Evolutionary conservation across 2,329 filamentous ascomycete species (phyloP).

Genomic region (Penicillium sp.): DNA sequence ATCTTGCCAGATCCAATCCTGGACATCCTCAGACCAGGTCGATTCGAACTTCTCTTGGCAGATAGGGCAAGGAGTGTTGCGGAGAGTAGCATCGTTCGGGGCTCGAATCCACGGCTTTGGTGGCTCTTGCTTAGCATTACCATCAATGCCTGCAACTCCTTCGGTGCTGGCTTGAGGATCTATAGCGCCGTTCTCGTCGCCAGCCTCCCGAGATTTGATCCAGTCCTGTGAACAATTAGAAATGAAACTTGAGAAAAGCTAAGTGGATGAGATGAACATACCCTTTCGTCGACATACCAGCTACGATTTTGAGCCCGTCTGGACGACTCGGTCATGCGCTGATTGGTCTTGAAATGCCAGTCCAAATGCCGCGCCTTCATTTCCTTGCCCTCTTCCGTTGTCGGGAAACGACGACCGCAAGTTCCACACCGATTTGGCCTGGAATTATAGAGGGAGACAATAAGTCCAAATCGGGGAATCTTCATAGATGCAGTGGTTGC

Average conservation of each 20-base stretch:
- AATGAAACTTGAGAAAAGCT: neutral
- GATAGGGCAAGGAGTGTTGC: slow-evolving; percentile 82
- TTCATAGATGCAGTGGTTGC: slow-evolving; percentile 70
- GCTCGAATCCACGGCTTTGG: slow-evolving; percentile 74
- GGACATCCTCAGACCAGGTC: slow-evolving; percentile 85
- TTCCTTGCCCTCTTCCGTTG: slow-evolving; percentile 72
- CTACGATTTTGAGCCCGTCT: slow-evolving; percentile 86
- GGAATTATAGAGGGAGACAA: slow-evolving; percentile 73
- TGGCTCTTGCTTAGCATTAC: slow-evolving; percentile 54
- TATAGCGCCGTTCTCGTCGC: slow-evolving; percentile 59
- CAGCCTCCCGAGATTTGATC: slow-evolving; percentile 78
- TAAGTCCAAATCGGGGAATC: slow-evolving; percentile 70
- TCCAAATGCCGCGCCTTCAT: slow-evolving; percentile 92
- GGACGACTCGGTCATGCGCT: slow-evolving; percentile 79
- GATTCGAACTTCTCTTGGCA: slow-evolving; percentile 95
- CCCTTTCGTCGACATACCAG: slow-evolving; percentile 89
- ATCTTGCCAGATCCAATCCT: slow-evolving; percentile 97
- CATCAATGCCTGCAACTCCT: slow-evolving; percentile 42
- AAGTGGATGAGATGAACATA: slow-evolving; percentile 46
- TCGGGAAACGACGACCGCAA: slow-evolving; percentile 82
- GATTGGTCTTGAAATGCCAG: slow-evolving; percentile 96
- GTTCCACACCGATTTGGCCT: slow-evolving; percentile 85
- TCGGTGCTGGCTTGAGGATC: slow-evolving; percentile 43
- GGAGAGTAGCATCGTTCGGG: slow-evolving; percentile 71
- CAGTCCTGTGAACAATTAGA: slow-evolving; percentile 63